Evolutionary conservation across 164 flowering plant genomes (phyloP), one percentile per base, ranked within the genome.

Genomic region (Vitis labrusca): DNA sequence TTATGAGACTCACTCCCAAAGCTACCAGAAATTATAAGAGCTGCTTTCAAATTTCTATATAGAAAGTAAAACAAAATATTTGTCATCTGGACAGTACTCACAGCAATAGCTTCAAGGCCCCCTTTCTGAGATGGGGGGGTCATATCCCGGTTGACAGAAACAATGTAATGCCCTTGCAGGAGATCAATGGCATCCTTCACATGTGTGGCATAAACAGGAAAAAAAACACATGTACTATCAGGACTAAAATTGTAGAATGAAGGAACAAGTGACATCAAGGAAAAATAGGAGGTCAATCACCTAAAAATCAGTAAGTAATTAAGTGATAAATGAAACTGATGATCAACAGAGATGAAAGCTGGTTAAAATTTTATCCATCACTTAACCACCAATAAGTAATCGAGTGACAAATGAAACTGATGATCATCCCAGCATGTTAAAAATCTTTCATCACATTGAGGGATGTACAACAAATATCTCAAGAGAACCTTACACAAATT

Each of bases 121-220:
- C 81, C 77, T 61, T 66, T 77, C 65, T 78, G 83, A n/a, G 88
- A 50, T 74, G 86, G 70, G n/a, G 89, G 82, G 49, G 80, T 73
- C 89, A 79, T 72, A 68, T 85, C 95, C 60, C 97, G 91, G 70
- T 80, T 83, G 44, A 89, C 88, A 65, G 93, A 83, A 37, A 86
- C 85, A 73, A 91, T 93, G 75, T 82, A 95, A 70, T 90, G 93
- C 73, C 99, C 99, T 78, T 95, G 98, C 61, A 95, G 72, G 49
- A 95, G 88, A 85, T 95, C 99, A 80, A 90, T 95, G n/a, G 98
- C 96, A 82, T 93, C 97, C 98, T 91, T 65, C 74, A 76, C 7
- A 69, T 13, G 8, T 53, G 12, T 11, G 54, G 23, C 50, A 73
- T 27, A 55, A 65, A 64, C 8, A 69, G 19, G 51, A 67, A 1